Base-by-base conservation (phyloP, 257 asterid genomes). In the Linderniella brevidens region DNA sequence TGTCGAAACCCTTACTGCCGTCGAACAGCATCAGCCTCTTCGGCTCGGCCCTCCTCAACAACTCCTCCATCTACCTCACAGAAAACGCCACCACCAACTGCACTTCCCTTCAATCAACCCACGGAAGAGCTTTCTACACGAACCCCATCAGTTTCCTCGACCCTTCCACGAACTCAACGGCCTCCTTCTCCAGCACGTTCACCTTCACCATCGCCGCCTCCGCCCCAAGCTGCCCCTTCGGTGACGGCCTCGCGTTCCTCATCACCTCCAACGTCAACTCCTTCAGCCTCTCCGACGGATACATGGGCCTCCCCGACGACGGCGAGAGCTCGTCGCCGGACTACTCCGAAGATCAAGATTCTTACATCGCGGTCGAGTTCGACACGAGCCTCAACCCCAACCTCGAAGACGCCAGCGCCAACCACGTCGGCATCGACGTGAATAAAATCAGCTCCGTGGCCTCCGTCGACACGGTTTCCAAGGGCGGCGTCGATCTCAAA, bases 241-340 rank as follows among this genome's bases (percentile, higher is more conserved):
- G 92, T 5, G 87, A 85, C 19, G 96, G 96, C 1, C 25, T 80
- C 12, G 74, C 80, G 0, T 78, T 85, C 42, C 47, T 80, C 58
- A 58, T 85, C 65, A 66, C 79, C 15, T 73, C 87, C 0, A 64
- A 72, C 41, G 45, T 47, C 5, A 57, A 49, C 36, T 58, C 77
- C 10, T 57, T 68, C 56, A 70, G 69, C 43, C 43, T 52, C 8
- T 41, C 19, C 4, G 66, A 68, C 58, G 92, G 92, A 4, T 61
- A 67, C 51, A 77, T 83, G 86, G 94, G 92, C 4, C 70, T 83
- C 5, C 90, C 82, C 0, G 57, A 50, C 0, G 60, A 54, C 7
- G 43, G 45, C 13, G 35, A 43, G 11, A 9, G n/a, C n/a, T n/a
- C n/a, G n/a, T n/a, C 40, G 14, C 19, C 55, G 11, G 35, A 54